Evolutionary conservation across 148 eudicot genomes (phyloP).

Genomic region (Rhododendron ferrugineum): DNA sequence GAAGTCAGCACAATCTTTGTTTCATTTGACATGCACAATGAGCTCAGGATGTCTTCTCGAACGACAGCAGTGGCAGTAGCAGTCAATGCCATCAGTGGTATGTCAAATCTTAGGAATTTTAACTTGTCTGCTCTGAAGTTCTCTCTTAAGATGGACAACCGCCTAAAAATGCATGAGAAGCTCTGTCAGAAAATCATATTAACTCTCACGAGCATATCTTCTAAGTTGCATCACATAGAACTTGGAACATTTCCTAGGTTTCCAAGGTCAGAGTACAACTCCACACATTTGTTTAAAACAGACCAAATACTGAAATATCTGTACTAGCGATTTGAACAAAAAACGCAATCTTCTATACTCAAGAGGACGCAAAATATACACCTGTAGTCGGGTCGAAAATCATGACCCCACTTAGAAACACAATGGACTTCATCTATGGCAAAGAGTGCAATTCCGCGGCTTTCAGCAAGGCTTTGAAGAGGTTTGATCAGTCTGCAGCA

Average conservation of each 20-base stretch:
- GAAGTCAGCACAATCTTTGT: constrained; percentile 69
- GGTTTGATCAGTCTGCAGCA: constrained; percentile 65
- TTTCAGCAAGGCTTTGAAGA: constrained; percentile 81
- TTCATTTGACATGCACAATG: constrained; percentile 58
- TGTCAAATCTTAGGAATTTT: constrained; percentile 55
- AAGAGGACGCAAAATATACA: constrained; percentile 11
- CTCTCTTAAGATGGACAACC: constrained; percentile 66
- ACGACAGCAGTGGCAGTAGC: constrained; percentile 84
- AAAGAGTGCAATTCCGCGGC: constrained; percentile 78
- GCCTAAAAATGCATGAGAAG: constrained; percentile 34
- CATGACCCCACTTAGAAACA: constrained; percentile 98
- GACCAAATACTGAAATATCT: neutral
- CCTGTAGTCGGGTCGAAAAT: constrained; percentile 97
- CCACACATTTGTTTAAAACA: constrained; percentile 1
- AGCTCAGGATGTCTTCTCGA: constrained; percentile 74
- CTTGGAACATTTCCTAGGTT: neutral
- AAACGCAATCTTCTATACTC: neutral
- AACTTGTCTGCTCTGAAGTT: constrained; percentile 46
- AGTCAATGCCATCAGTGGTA: constrained; percentile 95
- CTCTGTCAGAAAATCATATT: neutral
- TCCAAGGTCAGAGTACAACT: neutral
- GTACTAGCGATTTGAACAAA: neutral
- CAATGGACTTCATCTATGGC: constrained; percentile 97
- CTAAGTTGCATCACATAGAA: neutral
- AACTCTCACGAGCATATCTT: neutral